Conservation (phyloP, 306 rosid genomes). For the Cucumis melo region DNA sequence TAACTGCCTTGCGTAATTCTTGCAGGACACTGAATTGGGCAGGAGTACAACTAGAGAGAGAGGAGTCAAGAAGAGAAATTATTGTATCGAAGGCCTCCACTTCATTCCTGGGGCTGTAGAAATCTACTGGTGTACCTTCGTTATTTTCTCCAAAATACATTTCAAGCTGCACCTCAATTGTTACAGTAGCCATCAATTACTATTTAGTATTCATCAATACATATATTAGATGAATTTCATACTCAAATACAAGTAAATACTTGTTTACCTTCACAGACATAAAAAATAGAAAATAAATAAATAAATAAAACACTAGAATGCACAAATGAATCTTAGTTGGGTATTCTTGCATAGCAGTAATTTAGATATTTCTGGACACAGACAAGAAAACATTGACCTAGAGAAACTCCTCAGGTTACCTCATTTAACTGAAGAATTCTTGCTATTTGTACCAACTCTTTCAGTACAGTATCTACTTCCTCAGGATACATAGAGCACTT, state of each 20-base stretch:
- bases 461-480: conserved; percentile 25
- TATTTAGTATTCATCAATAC: conserved; percentile 11
- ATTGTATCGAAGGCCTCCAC: conserved; percentile 52
- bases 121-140: conserved; percentile 20
- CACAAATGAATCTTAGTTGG: too few relatives aligned
- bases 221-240: not conserved
- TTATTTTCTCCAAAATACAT: conserved; percentile 71
- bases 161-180: conserved; percentile 46
- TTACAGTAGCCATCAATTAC: conserved; percentile 14
- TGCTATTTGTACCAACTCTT: conserved; percentile 44
- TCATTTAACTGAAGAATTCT: conserved; percentile 61
- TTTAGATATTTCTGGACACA: not conserved
- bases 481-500: conserved; percentile 18
- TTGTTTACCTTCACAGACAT: not conserved
- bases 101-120: conserved; percentile 75
- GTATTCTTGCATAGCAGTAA: not conserved
- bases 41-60: conserved; percentile 28
- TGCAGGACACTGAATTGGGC: conserved; percentile 26
- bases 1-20: conserved; percentile 22
- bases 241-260: not conserved
- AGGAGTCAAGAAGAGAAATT: conserved; percentile 34
- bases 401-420: conserved; percentile 35
- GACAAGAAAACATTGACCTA: conserved; percentile 7
- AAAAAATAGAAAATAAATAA: too few relatives aligned
- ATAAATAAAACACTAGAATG: too few relatives aligned